A percentile compares a stretch with the other conserved stretches of the same genome.
These are phyloP conservation scores for Thielaviopsis populi DNA, from an alignment of 2,329 filamentous ascomycete species.

Conservation along the genomic window DNA sequence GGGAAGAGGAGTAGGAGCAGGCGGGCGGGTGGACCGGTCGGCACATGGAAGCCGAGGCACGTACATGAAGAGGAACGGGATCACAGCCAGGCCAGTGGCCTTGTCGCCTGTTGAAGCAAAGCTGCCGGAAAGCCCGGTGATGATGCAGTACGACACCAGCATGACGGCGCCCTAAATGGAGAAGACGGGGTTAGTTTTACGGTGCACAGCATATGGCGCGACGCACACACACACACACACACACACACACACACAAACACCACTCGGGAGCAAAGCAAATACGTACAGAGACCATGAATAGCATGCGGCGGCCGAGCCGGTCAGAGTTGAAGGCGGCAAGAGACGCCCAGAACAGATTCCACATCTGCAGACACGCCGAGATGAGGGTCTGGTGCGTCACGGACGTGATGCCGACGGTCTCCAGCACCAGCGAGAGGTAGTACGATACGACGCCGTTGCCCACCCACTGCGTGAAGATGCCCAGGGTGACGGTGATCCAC, in stretches of 20 bases:
- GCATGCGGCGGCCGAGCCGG: conserved; percentile 33
- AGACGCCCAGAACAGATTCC: conserved; percentile 31
- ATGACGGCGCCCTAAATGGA: conserved; percentile 25
- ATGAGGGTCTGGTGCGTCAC: conserved; percentile 28
- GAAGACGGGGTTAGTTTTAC: conserved; percentile 22
- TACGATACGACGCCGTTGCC: conserved; percentile 37
- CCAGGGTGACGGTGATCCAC: conserved; percentile 34
- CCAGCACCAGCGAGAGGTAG: conserved; percentile 33
- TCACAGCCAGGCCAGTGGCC: conserved; percentile 25
- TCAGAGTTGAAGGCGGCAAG: conserved; percentile 29
- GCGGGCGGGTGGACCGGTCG: background rate
- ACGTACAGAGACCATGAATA: conserved; percentile 37
- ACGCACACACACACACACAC: too few relatives aligned
- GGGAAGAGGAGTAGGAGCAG: background rate
- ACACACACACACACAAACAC: too few relatives aligned
- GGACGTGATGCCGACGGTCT: conserved; percentile 31
- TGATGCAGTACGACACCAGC: conserved; percentile 36
- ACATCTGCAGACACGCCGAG: conserved; percentile 19
- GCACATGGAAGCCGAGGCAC: background rate
- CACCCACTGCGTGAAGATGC: conserved; percentile 40
- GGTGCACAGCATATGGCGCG: too few relatives aligned
- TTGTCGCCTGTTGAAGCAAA: conserved; percentile 28
- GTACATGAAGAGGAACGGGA: conserved; percentile 49
- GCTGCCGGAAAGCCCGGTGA: conserved; percentile 27
- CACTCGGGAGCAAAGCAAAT: too few relatives aligned